Percentiles rank a stretch among this genome's conserved stretches.
Conservation (phyloP, 2,329 filamentous ascomycete genomes). For the Dactylella cylindrospora region DNA sequence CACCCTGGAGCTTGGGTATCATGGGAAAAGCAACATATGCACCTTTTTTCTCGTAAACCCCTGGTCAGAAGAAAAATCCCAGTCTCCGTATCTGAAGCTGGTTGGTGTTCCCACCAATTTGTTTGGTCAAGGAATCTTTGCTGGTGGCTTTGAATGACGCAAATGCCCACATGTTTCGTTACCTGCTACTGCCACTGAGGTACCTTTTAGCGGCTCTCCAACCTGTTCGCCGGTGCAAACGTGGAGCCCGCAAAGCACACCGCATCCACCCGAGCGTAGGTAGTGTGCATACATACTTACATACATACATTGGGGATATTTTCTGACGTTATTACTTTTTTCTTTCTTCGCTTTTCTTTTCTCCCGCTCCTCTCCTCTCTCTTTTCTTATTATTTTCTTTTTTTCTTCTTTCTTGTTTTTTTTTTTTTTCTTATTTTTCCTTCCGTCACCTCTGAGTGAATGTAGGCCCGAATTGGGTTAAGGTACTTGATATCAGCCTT, state of each 20-base stretch:
- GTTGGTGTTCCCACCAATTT: conserved; percentile 41
- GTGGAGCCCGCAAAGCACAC: conserved; percentile 43
- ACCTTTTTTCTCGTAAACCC: conserved; percentile 41
- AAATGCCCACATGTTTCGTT: conserved; percentile 38
- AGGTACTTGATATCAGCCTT: conserved; percentile 40
- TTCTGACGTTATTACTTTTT: conserved; percentile 42
- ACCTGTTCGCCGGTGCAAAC: conserved; percentile 44
- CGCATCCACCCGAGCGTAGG: too few relatives aligned
- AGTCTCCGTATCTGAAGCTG: conserved; percentile 43
- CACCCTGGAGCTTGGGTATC: conserved; percentile 25
- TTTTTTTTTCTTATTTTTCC: conserved; percentile 1
- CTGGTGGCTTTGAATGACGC: conserved; percentile 38
- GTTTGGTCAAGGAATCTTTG: conserved; percentile 7
- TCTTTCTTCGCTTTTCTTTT: background rate
- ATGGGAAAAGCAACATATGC: conserved; percentile 45
- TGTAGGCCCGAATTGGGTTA: conserved; percentile 32
- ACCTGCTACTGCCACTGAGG: conserved; percentile 12
- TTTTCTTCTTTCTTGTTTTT: background rate
- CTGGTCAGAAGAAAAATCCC: conserved; percentile 44
- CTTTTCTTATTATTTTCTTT: background rate
- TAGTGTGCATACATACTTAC: conserved; percentile 28
- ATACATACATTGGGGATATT: too few relatives aligned
- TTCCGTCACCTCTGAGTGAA: conserved; percentile 16
- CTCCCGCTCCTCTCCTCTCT: background rate
- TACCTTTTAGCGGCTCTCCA: conserved; percentile 40